Percentiles rank a stretch among this genome's conserved stretches.
Evolutionary conservation across 2,329 filamentous ascomycete species (phyloP).

Genomic region (Epicoccum nigrum): DNA sequence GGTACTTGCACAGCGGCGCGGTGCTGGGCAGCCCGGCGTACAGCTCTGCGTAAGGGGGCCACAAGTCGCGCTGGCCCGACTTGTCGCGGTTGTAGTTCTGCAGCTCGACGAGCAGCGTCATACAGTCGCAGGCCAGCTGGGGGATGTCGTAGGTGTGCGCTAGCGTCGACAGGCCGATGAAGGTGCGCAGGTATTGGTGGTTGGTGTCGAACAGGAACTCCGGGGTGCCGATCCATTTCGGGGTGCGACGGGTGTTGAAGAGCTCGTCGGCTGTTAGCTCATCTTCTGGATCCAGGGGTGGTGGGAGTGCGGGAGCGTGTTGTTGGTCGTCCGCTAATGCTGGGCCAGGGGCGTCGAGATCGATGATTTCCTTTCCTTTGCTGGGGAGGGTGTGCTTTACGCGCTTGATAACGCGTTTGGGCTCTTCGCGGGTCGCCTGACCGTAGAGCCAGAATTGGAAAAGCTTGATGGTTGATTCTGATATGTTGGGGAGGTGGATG

Average conservation of each 20-base stretch:
- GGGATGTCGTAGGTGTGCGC: slow-evolving; percentile 21
- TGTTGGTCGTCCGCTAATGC: neutral
- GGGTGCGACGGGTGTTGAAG: slow-evolving; percentile 12
- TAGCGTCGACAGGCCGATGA: slow-evolving; percentile 22
- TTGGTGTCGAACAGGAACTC: slow-evolving; percentile 19
- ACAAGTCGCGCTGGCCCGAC: slow-evolving; percentile 5
- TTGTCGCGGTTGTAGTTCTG: slow-evolving; percentile 19
- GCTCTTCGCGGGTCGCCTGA: slow-evolving; percentile 17
- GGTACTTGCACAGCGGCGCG: slow-evolving; percentile 13
- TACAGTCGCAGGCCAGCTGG: slow-evolving; percentile 16
- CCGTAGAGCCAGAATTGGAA: slow-evolving; percentile 28
- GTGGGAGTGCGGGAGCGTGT: neutral
- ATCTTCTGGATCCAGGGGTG: neutral
- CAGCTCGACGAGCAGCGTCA: slow-evolving; percentile 15
- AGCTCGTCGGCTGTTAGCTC: slow-evolving; percentile 11
- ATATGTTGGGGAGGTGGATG: slow-evolving; percentile 18
- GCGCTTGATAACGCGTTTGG: slow-evolving; percentile 16
- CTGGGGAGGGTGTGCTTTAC: neutral
- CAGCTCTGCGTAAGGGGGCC: slow-evolving; percentile 11
- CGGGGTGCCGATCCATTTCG: slow-evolving; percentile 10
- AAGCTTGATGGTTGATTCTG: slow-evolving; percentile 19
- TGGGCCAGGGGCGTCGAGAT: slow-evolving; percentile 3
- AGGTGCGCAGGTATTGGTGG: slow-evolving; percentile 16
- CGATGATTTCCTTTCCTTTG: slow-evolving; percentile 9
- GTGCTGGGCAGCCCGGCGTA: slow-evolving; percentile 7